These are phyloP conservation scores for Nematodospora anomalae DNA, from an alignment of 1,139 yeast genomes.

Conservation along the genomic window DNA sequence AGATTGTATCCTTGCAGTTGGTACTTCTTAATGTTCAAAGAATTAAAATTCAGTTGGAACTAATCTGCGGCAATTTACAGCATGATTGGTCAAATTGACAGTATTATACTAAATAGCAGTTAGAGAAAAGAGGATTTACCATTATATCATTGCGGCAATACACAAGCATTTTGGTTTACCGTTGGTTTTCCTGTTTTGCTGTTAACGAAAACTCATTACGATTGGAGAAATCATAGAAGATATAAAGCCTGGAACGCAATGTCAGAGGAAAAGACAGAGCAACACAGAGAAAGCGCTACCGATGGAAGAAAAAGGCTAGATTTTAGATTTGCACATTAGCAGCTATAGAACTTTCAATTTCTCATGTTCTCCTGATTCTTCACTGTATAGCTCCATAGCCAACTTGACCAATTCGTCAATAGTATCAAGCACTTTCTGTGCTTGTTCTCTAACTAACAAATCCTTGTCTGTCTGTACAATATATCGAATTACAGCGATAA, in stretches of 20 bases:
- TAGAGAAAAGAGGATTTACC: conserved; percentile 62
- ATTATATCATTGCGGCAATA: conserved; percentile 55
- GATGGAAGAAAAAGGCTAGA: conserved; percentile 55
- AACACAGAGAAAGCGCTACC: conserved; percentile 40
- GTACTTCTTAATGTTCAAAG: conserved; percentile 60
- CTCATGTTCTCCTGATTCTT: conserved; percentile 1
- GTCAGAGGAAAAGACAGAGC: conserved; percentile 45
- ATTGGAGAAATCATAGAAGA: conserved; percentile 43
- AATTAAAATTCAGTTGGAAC: conserved; percentile 61
- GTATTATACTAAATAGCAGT: conserved; percentile 52
- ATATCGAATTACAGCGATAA: conserved; percentile 46
- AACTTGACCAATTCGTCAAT: conserved; percentile 36
- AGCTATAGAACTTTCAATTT: conserved; percentile 17
- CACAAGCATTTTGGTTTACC: conserved; percentile 20
- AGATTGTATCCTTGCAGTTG: conserved; percentile 53
- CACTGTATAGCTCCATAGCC: conserved; percentile 16
- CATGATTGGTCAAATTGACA: conserved; percentile 58
- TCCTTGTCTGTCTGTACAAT: conserved; percentile 52
- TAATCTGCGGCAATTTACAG: conserved; percentile 57
- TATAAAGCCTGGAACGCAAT: conserved; percentile 47
- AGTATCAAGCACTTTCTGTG: conserved; percentile 42
- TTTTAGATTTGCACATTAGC: conserved; percentile 33
- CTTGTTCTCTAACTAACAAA: conserved; percentile 59
- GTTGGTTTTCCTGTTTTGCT: conserved; percentile 18
- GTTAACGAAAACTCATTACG: conserved; percentile 39